Base-by-base conservation (phyloP, 129 eudicot species). In the Flaveria ramosissima region DNA sequence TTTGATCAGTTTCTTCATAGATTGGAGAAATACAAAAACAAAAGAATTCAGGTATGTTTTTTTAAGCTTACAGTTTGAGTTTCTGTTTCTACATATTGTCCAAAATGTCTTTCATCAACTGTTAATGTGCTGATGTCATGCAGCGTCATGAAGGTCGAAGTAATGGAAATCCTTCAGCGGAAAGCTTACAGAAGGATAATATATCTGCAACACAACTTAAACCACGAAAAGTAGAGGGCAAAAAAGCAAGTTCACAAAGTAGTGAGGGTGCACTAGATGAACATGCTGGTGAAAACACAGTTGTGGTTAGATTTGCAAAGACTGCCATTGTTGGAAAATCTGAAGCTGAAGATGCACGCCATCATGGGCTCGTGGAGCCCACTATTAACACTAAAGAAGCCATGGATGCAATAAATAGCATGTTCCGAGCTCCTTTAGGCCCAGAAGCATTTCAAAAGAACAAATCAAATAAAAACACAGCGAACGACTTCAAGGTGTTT, bases 321-420 rank as follows among this genome's bases (percentile, higher is more conserved):
- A 87, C 90, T 63, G 98, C 92, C 14, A 81, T 91, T 55, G 84
- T 80, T 74, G 93, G 93, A 51, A 89, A 80, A 86, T 87, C 98
- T 42, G 65, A 79, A 72, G 92, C 93, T 69, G 98, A 94, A 88
- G 90, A 91, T 89, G 93, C 97, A 81, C 84, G 94, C 60, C 99
- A 94, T 84, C 93, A 94, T 60, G 99, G 99, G 64, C 87, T 94
- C 3, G 97, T 94, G 79, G 99, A 94, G 65, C 99, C 99, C 32
- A 91, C 99, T 30, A 85, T 94, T 56, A 94, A 91, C 88, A 94
- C 91, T 19, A 91, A 81, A 80, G 97, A 94, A 68, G 99, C 96
- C 82, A 86, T 94, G 88, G 85, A 89, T 84, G 96, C 90, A 68
- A 91, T 94, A 63, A 89, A 91, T 81, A 83, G 86, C 89, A 94